phyloP scores from a whole-genome alignment of 1,139 yeast genomes.

The Eremothecium coryli region DNA sequence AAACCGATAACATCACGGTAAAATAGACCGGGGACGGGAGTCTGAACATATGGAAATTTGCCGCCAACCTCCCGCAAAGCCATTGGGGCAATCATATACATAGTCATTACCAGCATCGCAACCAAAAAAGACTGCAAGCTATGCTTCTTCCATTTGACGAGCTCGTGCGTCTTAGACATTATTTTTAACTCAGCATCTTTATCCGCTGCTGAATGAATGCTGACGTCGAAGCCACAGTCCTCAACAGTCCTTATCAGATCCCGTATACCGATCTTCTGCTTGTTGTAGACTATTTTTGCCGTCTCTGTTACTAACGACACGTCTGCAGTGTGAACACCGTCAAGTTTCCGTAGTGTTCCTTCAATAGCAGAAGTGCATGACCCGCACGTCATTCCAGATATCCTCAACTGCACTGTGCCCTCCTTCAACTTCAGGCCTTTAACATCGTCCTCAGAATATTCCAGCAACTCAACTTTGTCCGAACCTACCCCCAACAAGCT shows the following conservation, averaged over 20 bases:
- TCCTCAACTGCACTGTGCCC: constrained; percentile 9
- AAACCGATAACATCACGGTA: constrained; percentile 56
- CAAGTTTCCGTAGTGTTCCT: constrained; percentile 39
- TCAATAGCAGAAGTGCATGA: constrained; percentile 67
- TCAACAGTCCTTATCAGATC: constrained; percentile 43
- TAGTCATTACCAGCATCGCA: constrained; percentile 18
- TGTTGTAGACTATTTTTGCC: constrained; percentile 48
- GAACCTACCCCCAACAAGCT: too few species aligned
- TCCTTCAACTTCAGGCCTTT: too few species aligned
- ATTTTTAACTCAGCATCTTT: constrained; percentile 51
- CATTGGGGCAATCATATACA: constrained; percentile 28
- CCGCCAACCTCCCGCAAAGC: constrained; percentile 12
- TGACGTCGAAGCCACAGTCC: constrained; percentile 42
- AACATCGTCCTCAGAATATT: too few species aligned
- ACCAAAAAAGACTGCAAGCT: constrained; percentile 38
- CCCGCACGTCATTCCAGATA: constrained; percentile 82
- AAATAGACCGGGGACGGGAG: constrained; percentile 43
- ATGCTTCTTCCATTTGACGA: constrained; percentile 55
- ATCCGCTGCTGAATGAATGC: constrained; percentile 27
- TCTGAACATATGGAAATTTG: constrained; percentile 20
- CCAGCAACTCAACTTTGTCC: too few species aligned
- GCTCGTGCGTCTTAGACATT: constrained; percentile 62
- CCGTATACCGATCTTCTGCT: constrained; percentile 46
- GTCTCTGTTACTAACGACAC: constrained; percentile 71
- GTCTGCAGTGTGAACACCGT: constrained; percentile 35